A percentile compares a stretch with the other conserved stretches of the same genome.
Conservation (phyloP, 1,139 yeast species). For the Diutina rugosa region DNA sequence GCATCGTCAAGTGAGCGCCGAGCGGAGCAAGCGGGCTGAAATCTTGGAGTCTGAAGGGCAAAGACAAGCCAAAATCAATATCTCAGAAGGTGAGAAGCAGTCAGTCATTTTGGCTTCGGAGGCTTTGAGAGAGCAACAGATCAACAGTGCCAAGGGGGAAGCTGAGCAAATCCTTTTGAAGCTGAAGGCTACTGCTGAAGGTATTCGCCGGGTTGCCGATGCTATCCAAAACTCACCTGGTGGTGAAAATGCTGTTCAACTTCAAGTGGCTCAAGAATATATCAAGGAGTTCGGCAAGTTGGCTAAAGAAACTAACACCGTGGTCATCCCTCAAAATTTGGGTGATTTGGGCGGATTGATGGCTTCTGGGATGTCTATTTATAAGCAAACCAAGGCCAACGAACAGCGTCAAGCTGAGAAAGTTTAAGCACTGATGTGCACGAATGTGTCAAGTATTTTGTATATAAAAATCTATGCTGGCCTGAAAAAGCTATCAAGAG, state of each 20-base stretch:
- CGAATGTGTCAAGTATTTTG: background rate
- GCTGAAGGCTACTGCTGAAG: constrained; percentile 70
- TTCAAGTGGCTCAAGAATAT: constrained; percentile 76
- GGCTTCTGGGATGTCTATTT: constrained; percentile 37
- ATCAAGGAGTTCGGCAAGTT: constrained; percentile 71
- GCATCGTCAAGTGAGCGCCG: constrained; percentile 86
- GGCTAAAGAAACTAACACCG: constrained; percentile 72
- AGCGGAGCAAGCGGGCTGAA: constrained; percentile 76
- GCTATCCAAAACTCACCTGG: constrained; percentile 61
- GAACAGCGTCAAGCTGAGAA: background rate
- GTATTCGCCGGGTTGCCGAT: constrained; percentile 48
- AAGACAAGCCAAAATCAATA: constrained; percentile 65
- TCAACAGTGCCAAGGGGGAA: constrained; percentile 62
- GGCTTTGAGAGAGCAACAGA: constrained; percentile 24
- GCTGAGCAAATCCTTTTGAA: constrained; percentile 53
- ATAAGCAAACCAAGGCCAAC: constrained; percentile 7
- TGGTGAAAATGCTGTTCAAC: constrained; percentile 62
- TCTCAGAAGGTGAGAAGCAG: constrained; percentile 64
- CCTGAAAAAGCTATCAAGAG: constrained; percentile 50
- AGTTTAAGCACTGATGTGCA: background rate
- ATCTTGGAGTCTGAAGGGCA: constrained; percentile 80
- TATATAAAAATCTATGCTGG: background rate
- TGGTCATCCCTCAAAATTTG: constrained; percentile 64
- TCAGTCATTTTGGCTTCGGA: constrained; percentile 55
- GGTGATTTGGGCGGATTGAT: constrained; percentile 66